phyloP scores from a whole-genome alignment of 106 monocot species.

The Allium fistulosum region DNA sequence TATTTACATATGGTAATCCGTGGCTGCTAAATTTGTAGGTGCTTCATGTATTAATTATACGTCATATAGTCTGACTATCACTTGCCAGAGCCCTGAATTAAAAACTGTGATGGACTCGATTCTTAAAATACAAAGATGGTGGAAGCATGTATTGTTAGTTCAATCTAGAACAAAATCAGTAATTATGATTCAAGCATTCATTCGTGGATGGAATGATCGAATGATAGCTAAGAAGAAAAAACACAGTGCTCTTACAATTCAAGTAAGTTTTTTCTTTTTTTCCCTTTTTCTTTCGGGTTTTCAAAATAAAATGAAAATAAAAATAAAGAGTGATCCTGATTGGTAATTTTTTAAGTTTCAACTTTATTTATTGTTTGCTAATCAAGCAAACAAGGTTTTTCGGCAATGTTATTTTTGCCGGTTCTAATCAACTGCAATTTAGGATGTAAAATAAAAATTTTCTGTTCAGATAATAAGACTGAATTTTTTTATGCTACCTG shows the following conservation, averaged over 20 bases:
- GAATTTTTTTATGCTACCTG: background rate
- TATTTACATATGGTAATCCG: background rate
- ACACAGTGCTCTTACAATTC: slow-evolving; percentile 23
- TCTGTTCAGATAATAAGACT: background rate
- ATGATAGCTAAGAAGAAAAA: slow-evolving; percentile 12
- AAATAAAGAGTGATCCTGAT: background rate
- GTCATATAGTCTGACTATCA: background rate
- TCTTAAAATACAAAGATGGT: slow-evolving; percentile 54
- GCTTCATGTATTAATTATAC: slow-evolving; percentile 17
- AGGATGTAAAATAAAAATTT: background rate
- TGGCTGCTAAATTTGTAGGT: slow-evolving; percentile 22
- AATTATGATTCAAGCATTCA: slow-evolving; percentile 27
- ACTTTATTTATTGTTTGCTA: background rate
- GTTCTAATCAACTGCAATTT: background rate
- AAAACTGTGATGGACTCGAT: slow-evolving; percentile 17
- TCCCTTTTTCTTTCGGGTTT: background rate
- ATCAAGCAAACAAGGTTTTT: too few species aligned
- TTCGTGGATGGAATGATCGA: slow-evolving; percentile 26
- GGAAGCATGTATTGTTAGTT: slow-evolving; percentile 25
- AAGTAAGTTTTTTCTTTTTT: slow-evolving; percentile 8
- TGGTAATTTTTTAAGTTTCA: background rate
- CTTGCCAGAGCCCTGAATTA: slow-evolving; percentile 14
- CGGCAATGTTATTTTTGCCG: background rate
- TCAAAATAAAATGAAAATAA: background rate
- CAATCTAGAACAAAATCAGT: slow-evolving; percentile 18